phyloP scores from a whole-genome alignment of 2,329 filamentous ascomycete species.

The Hypoxylon sp. region DNA sequence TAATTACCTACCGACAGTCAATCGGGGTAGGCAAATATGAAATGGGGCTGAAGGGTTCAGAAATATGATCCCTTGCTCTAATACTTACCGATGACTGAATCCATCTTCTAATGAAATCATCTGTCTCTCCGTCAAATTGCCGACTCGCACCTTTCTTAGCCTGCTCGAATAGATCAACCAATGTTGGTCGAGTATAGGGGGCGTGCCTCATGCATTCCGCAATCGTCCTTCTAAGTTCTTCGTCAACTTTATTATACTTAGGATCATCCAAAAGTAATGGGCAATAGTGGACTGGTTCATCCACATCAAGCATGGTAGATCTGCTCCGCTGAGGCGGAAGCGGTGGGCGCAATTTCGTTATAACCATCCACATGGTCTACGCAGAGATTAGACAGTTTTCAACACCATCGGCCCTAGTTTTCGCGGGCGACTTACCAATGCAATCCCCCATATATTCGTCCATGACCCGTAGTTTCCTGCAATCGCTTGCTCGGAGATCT shows the following conservation, averaged over 20 bases:
- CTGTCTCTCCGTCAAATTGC: constrained; percentile 5
- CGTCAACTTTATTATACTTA: constrained; percentile 27
- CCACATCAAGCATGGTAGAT: not conserved
- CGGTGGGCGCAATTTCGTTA: constrained; percentile 31
- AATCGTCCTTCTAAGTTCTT: constrained; percentile 35
- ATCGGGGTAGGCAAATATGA: not conserved
- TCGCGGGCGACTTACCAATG: constrained; percentile 30
- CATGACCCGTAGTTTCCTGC: constrained; percentile 45
- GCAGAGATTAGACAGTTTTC: constrained; percentile 11
- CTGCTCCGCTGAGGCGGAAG: constrained; percentile 29
- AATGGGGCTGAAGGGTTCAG: not conserved
- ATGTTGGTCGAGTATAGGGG: constrained; percentile 35
- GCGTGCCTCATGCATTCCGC: constrained; percentile 43
- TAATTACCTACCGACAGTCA: not conserved
- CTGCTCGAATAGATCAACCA: constrained; percentile 20
- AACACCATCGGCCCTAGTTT: not conserved
- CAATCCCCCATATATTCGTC: constrained; percentile 48
- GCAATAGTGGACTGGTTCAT: constrained; percentile 32
- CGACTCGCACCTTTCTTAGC: constrained; percentile 21
- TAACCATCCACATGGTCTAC: constrained; percentile 47
- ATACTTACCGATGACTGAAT: constrained; percentile 28
- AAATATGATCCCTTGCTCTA: not conserved
- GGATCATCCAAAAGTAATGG: constrained; percentile 22
- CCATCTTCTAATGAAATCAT: constrained; percentile 29
- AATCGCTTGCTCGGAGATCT: constrained; percentile 40